phyloP scores from a whole-genome alignment of 805 yeast species.

The Zygotorulaspora florentina region DNA sequence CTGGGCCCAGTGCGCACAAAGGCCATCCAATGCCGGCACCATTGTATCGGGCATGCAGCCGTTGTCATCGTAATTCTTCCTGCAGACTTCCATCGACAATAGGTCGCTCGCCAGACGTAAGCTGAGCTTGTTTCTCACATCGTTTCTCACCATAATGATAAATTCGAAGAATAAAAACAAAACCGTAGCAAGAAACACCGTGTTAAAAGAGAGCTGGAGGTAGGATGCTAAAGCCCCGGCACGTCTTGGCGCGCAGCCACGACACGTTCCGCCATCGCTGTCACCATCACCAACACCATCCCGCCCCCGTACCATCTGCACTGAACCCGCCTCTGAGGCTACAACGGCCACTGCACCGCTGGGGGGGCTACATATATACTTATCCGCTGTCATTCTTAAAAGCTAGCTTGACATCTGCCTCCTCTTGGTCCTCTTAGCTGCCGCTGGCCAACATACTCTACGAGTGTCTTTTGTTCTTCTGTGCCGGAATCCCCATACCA shows the following conservation, averaged over 20 bases:
- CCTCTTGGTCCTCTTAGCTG: background rate
- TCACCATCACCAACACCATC: no score
- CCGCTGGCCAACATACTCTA: no score
- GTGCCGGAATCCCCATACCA: no score
- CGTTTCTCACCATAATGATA: constrained; percentile 54
- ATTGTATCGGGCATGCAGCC: constrained; percentile 61
- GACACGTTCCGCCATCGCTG: no score
- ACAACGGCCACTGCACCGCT: background rate
- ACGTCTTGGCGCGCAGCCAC: background rate
- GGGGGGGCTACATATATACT: background rate
- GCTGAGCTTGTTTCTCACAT: constrained; percentile 67
- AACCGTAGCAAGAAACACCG: constrained; percentile 47
- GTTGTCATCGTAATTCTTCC: constrained; percentile 64
- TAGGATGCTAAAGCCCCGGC: constrained; percentile 35
- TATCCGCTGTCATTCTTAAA: background rate
- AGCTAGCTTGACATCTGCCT: background rate
- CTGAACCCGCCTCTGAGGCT: no score
- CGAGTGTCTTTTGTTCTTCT: no score
- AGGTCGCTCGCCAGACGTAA: constrained; percentile 53
- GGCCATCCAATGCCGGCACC: constrained; percentile 68
- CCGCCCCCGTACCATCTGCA: no score
- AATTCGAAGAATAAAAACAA: constrained; percentile 50
- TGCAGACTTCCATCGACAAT: constrained; percentile 63
- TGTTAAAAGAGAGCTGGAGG: constrained; percentile 59
- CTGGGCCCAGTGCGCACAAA: constrained; percentile 69